Base-by-base conservation (phyloP, 2,329 filamentous ascomycete species). In the Alternaria sp. region DNA sequence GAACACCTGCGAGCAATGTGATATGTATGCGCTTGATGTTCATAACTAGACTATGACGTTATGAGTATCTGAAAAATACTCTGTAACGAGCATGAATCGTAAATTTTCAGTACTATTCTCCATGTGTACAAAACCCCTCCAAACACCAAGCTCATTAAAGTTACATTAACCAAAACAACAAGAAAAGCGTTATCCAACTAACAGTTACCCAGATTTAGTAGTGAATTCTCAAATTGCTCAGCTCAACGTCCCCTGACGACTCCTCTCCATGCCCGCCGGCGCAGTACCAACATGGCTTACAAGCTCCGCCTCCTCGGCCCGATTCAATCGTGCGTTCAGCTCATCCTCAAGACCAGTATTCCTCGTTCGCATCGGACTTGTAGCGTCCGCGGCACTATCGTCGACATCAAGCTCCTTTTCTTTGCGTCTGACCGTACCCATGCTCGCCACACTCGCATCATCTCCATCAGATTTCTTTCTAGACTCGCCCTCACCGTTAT, bases 321-420 rank as follows among this genome's bases (percentile, higher is more conserved):
- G 55, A 23, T 34, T 60, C 24, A 45, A 41, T 3, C 41, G 37
- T 33, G 28, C 29, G 4, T 51, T 65, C 17, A 75, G 39, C 31
- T 68, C 70, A 9, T 68, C 64, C 2, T 77, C 75, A 1, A 76
- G 54, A 13, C 68, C 60, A 5, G 62, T 73, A 3, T 59, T 70
- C 40, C 69, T 67, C 2, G 68, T 73, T 2, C 75, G 64, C 56
- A 77, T 59, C 3, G 75, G 74, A 46, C 72, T 77, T 0, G 76
- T 78, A 7, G 77, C 77, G 67, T 79, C 77, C 1, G 75, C 76
- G 7, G 73, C 74, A 21, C 76, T 77, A 51, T 79, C 77, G 52
- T 79, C 77, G 3, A 79, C 77, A 62, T 79, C 77, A 1, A 79
- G 67, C 50, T 73, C 72, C 46, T 74, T 77, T 42, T 75, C 70